Base-by-base conservation (phyloP, 495 filamentous ascomycete species). In the Xylaria cubensis region DNA sequence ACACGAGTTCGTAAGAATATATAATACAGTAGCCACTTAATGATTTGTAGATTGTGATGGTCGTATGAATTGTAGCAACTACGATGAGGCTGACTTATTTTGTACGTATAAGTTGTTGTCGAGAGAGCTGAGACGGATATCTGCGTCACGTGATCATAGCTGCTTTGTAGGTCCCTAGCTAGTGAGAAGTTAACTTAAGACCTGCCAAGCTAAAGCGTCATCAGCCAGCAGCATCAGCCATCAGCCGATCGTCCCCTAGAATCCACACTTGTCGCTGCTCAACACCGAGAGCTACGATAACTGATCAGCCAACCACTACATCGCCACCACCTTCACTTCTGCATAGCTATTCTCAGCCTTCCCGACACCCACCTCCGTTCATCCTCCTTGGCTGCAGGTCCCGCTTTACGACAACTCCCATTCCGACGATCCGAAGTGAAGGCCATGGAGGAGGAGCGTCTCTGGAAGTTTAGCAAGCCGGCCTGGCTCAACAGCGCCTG, bases 401-500 rank as follows among this genome's bases (percentile, higher is more conserved):
- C 34, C 58, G 7, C 8, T 34, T 29, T 32, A 39, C 32, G 32
- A 39, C 7, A 29, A 29, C 17, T 4, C 56, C 32, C 64, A 21
- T 51, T 2, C 65, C 65, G 32, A 67, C 61, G 15, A 26, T n/a
- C 50, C 65, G 50, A 55, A 55, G 13, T 51, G 51, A 44, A 34
- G 29, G 39, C 24, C 24, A 87, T 89, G 88, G 82, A 85, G 79
- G 86, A 90, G 79, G 86, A 92, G 77, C 89, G 91, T 39, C 89
- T 94, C 78, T 94, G 90, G 83, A 92, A 92, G 79, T 94, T 93
- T 80, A 83, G 88, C 75, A 92, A 88, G 86, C 92, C 92, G 13
- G 90, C 93, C 83, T 98, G 95, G 95, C 84, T 98, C 58, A 97
- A 96, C 80, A 96, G 91, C 85, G 88, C 91, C 42, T 91, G 90